Conservation (phyloP, 495 filamentous ascomycete genomes). For the Annulohypoxylon bovei region DNA sequence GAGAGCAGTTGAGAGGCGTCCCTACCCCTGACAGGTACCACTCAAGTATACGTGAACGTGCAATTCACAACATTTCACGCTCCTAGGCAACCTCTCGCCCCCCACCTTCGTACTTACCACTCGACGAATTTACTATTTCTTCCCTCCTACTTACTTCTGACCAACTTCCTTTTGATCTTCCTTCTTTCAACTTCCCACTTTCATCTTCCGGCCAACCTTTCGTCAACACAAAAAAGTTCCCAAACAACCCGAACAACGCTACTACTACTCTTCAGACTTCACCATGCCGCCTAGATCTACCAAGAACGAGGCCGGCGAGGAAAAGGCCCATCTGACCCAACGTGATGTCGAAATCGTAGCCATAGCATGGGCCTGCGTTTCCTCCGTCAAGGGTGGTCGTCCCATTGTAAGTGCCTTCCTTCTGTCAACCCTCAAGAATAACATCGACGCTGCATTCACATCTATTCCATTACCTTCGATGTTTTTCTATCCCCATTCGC, state of each 20-base stretch:
- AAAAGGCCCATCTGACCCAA: constrained; percentile 6
- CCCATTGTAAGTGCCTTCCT: constrained; percentile 17
- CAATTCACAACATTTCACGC: neutral
- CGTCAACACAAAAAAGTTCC: too few relatives aligned
- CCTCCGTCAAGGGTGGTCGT: constrained; percentile 8
- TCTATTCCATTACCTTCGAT: neutral
- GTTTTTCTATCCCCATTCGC: neutral
- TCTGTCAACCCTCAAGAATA: neutral
- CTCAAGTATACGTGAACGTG: neutral
- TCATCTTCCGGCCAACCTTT: neutral
- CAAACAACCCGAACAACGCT: neutral
- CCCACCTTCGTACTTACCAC: neutral
- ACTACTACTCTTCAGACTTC: neutral
- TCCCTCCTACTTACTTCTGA: neutral
- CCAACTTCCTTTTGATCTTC: neutral
- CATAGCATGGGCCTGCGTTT: constrained; percentile 22
- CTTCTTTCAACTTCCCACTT: neutral
- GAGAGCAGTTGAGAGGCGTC: neutral
- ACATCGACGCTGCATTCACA: neutral
- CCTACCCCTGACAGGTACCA: neutral
- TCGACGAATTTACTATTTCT: neutral
- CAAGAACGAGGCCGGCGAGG: neutral
- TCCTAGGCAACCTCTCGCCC: neutral
- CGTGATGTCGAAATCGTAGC: constrained; percentile 27
- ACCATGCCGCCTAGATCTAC: constrained; percentile 2